Conservation (phyloP, 2,329 filamentous ascomycete species). For the Passalora sequoiae region DNA sequence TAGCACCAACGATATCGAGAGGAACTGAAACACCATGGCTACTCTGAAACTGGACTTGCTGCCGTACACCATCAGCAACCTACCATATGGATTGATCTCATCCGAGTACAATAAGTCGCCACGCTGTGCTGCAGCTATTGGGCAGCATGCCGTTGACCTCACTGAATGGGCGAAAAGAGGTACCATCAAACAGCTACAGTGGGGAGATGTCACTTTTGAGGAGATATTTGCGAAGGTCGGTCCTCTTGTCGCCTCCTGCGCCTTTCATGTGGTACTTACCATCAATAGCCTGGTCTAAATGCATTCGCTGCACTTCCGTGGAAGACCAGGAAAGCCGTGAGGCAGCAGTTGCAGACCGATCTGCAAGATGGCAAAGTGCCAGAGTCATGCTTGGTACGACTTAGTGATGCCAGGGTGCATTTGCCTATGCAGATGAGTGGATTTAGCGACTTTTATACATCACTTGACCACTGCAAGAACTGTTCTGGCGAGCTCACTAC, state of each 20-base stretch:
- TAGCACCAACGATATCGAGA: too few species aligned
- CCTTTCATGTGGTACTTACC: background rate
- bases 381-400: constrained; percentile 28
- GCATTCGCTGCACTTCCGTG: constrained; percentile 46
- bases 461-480: constrained; percentile 50
- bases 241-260: background rate
- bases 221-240: constrained; percentile 23
- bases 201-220: constrained; percentile 15
- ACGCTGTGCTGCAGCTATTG: constrained; percentile 31
- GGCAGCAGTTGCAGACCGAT: constrained; percentile 39
- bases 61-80: constrained; percentile 27
- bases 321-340: constrained; percentile 34
- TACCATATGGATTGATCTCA: constrained; percentile 31
- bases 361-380: constrained; percentile 28
- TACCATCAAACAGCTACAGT: constrained; percentile 17
- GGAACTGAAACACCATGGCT: too few species aligned
- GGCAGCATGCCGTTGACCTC: constrained; percentile 29
- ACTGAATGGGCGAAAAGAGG: constrained; percentile 23
- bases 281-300: constrained; percentile 41
- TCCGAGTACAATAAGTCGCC: constrained; percentile 22
- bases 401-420: constrained; percentile 46
- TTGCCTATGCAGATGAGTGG: constrained; percentile 53
- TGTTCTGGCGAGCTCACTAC: constrained; percentile 40
- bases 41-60: constrained; percentile 20
- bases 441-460: constrained; percentile 57